These are phyloP conservation scores for Lasiosphaeria ovina DNA, from an alignment of 495 filamentous ascomycete genomes.

Conservation along the genomic window DNA sequence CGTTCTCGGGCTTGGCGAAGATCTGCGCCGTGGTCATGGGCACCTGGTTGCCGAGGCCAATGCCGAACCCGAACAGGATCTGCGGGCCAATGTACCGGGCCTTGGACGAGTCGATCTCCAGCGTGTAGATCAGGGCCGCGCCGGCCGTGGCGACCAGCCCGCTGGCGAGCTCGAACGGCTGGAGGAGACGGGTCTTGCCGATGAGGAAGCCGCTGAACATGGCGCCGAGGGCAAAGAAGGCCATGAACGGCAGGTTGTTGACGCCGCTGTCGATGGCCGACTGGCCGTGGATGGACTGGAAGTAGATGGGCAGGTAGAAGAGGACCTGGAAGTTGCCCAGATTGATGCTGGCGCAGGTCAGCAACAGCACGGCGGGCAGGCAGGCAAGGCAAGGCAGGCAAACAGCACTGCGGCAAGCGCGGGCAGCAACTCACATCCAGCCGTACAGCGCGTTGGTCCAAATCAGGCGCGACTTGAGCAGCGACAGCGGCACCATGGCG, in stretches of 20 bases:
- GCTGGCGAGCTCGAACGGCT: slow-evolving; percentile 36
- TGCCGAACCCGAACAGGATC: slow-evolving; percentile 55
- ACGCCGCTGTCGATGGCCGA: slow-evolving; percentile 46
- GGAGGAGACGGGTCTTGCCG: slow-evolving; percentile 30
- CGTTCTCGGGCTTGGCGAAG: slow-evolving; percentile 42
- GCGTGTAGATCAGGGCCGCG: slow-evolving; percentile 47
- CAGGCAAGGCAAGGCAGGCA: too few species aligned
- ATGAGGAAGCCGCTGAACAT: slow-evolving; percentile 35
- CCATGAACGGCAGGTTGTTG: slow-evolving; percentile 45
- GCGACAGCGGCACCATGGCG: slow-evolving; percentile 36
- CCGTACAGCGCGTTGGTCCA: slow-evolving; percentile 32
- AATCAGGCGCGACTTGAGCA: slow-evolving; percentile 41
- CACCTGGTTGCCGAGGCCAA: slow-evolving; percentile 56
- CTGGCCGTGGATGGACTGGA: slow-evolving; percentile 48
- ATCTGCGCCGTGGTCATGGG: slow-evolving; percentile 51
- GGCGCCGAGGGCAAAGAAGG: slow-evolving; percentile 32
- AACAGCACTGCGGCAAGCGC: too few species aligned
- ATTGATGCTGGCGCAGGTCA: too few species aligned
- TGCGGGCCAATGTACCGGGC: slow-evolving; percentile 62
- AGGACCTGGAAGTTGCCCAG: slow-evolving; percentile 34
- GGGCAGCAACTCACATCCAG: slow-evolving; percentile 14
- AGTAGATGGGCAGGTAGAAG: slow-evolving; percentile 61
- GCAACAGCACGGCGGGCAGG: too few species aligned
- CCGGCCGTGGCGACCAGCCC: slow-evolving; percentile 18
- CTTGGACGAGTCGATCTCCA: slow-evolving; percentile 31